Percentiles rank a stretch among this genome's conserved stretches.
phyloP scores from a whole-genome alignment of 305 asterid species.

The Andrographis paniculata region DNA sequence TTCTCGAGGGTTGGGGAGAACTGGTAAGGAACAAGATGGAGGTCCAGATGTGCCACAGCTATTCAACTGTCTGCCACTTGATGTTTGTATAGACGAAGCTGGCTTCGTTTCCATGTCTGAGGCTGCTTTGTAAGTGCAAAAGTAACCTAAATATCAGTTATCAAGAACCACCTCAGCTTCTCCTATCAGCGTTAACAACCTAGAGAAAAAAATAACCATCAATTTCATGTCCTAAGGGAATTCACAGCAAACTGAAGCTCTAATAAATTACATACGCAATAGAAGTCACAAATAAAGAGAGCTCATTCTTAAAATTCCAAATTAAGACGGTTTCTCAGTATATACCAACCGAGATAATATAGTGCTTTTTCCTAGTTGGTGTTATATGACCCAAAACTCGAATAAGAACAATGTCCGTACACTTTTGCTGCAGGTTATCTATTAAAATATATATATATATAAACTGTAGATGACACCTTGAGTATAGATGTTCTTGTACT shows the following conservation, averaged over 20 bases:
- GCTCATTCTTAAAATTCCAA: neutral
- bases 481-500: neutral
- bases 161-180: conserved; percentile 15
- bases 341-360: conserved; percentile 1
- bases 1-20: conserved; percentile 35
- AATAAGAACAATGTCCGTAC: neutral
- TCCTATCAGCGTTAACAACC: conserved; percentile 1
- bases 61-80: conserved; percentile 46
- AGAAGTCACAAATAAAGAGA: conserved; percentile 4
- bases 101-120: conserved; percentile 58
- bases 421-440: neutral
- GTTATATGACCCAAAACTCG: neutral
- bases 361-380: neutral
- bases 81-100: conserved; percentile 53
- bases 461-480: neutral
- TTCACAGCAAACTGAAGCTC: neutral
- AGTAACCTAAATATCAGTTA: conserved; percentile 12
- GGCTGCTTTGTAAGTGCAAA: neutral
- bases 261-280: neutral
- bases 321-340: neutral
- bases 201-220: conserved; percentile 12
- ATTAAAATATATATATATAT: neutral
- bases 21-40: conserved; percentile 48
- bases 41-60: conserved; percentile 50
- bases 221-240: neutral